A percentile compares a stretch with the other conserved stretches of the same genome.
These are phyloP conservation scores for Penicillium polonicum DNA, from an alignment of 2,329 filamentous ascomycete species.

Conservation along the genomic window DNA sequence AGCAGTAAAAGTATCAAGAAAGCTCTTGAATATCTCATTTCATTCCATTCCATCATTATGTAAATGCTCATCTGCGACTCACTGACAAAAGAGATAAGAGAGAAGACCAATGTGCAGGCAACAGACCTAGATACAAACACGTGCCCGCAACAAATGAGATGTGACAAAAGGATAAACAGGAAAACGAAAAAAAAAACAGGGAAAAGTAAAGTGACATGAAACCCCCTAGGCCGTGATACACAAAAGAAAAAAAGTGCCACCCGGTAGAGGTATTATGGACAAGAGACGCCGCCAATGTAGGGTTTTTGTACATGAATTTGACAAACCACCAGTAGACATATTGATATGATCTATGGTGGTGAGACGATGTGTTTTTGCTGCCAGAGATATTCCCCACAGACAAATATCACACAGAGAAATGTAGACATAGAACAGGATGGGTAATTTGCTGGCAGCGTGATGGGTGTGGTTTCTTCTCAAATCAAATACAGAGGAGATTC, in stretches of 20 bases:
- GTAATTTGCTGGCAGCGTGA: not conserved
- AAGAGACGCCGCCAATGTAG: conserved; percentile 7
- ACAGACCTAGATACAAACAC: conserved; percentile 3
- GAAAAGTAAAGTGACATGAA: not conserved
- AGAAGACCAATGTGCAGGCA: not conserved
- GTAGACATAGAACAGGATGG: not conserved
- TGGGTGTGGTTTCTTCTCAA: not conserved
- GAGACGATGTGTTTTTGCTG: not conserved
- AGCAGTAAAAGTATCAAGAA: not conserved
- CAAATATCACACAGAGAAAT: not conserved
- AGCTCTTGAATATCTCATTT: conserved; percentile 1
- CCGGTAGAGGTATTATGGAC: conserved; percentile 3
- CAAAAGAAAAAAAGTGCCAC: not conserved
- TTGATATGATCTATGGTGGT: not conserved
- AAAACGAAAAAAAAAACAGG: not conserved
- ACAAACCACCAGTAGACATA: not conserved
- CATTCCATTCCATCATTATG: conserved; percentile 12
- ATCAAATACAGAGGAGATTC: conserved; percentile 3
- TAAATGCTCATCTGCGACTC: conserved; percentile 3
- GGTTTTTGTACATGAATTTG: conserved; percentile 9
- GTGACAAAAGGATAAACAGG: not conserved
- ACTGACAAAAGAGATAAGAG: conserved; percentile 9
- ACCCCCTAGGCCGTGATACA: not conserved
- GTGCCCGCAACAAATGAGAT: not conserved
- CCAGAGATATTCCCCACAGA: not conserved